Conservation (phyloP, 2,329 filamentous ascomycete species). For the Cryphonectria nitschkei region DNA sequence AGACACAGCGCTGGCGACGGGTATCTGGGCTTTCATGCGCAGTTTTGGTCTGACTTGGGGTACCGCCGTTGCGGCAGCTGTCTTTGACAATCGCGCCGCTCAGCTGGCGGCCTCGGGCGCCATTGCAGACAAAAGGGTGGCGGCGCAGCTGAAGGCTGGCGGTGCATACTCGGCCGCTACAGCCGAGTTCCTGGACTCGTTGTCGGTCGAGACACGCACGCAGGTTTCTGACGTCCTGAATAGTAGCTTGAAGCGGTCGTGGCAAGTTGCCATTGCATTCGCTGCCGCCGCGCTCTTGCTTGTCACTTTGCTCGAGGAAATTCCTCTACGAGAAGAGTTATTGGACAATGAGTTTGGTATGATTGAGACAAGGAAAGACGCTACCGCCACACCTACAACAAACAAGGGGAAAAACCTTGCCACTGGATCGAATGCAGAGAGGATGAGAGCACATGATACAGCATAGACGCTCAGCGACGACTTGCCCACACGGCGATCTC, state of each 20-base stretch:
- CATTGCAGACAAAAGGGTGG: constrained; percentile 29
- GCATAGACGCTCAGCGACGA: not conserved
- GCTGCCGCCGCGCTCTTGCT: constrained; percentile 31
- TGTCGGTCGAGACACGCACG: not conserved
- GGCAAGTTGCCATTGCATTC: constrained; percentile 34
- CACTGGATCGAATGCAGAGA: not conserved
- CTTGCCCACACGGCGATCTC: not conserved
- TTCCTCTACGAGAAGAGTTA: not conserved
- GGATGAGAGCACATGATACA: not conserved
- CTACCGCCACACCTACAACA: too few relatives aligned
- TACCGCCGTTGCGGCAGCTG: constrained; percentile 46
- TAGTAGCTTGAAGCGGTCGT: not conserved
- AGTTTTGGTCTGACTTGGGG: constrained; percentile 53
- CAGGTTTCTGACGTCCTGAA: constrained; percentile 30
- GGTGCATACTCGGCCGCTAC: not conserved
- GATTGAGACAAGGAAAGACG: not conserved
- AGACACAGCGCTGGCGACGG: constrained; percentile 44
- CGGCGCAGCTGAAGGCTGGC: constrained; percentile 6
- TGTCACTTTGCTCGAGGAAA: not conserved
- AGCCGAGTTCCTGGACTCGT: not conserved
- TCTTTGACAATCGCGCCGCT: constrained; percentile 41
- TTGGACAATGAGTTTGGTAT: not conserved
- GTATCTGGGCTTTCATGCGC: constrained; percentile 50
- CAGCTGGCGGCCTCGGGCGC: constrained; percentile 15
- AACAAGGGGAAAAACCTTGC: too few relatives aligned